Evolutionary conservation across 108 stramenopile genomes (phyloP).

Genomic region (Stephanodiscus triporus): DNA sequence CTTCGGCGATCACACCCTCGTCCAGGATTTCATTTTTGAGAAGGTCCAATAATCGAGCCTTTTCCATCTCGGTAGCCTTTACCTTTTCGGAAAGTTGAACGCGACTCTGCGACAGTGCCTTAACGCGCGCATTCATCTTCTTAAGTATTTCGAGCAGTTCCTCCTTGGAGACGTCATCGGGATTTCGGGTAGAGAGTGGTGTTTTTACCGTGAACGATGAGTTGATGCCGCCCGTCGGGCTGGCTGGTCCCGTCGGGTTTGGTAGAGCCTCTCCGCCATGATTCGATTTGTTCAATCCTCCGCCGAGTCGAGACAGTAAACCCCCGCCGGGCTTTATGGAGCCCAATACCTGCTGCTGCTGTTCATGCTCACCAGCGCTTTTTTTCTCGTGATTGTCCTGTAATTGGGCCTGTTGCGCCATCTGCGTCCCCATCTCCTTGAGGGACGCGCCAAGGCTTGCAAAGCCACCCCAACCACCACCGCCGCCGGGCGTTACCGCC

Average conservation of each 20-base stretch:
- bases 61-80: constrained; percentile 59
- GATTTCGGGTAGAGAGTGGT: constrained; percentile 34
- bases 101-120: constrained; percentile 58
- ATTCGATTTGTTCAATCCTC: constrained; percentile 15
- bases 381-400: constrained; percentile 25
- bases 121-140: constrained; percentile 87
- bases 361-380: constrained; percentile 25
- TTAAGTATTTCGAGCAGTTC: constrained; percentile 79
- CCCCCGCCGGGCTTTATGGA: constrained; percentile 18
- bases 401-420: constrained; percentile 23
- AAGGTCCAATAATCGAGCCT: constrained; percentile 55
- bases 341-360: constrained; percentile 9
- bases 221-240: constrained; percentile 3
- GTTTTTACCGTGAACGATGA: constrained; percentile 8
- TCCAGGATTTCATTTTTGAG: constrained; percentile 66
- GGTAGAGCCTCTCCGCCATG: constrained; percentile 11
- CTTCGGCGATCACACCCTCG: constrained; percentile 48
- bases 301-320: constrained; percentile 35
- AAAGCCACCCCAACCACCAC: constrained; percentile 19
- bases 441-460: constrained; percentile 22
- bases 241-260: not conserved
- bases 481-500: not conserved
- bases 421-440: constrained; percentile 25
- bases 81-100: constrained; percentile 63
- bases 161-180: constrained; percentile 62